A percentile compares a stretch with the other conserved stretches of the same genome.
phyloP scores from a whole-genome alignment of 805 yeast species.

The Blastobotrys terrestris region DNA sequence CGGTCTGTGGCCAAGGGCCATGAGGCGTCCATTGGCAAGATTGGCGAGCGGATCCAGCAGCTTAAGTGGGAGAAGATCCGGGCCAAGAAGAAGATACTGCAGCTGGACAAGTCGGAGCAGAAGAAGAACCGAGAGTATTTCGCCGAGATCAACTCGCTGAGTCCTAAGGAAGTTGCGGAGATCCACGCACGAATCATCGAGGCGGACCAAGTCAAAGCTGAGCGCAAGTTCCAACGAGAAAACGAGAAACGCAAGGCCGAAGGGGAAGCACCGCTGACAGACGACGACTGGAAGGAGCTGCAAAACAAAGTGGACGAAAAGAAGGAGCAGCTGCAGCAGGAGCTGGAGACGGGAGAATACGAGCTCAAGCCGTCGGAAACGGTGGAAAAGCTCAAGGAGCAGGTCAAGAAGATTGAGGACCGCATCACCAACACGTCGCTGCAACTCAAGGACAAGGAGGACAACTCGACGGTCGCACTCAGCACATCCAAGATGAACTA shows the following conservation, averaged over 20 bases:
- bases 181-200: conserved; percentile 57
- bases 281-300: conserved; percentile 53
- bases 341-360: conserved; percentile 48
- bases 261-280: conserved; percentile 45
- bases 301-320: conserved; percentile 44
- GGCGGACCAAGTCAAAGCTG: conserved; percentile 57
- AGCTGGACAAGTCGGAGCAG: conserved; percentile 48
- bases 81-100: conserved; percentile 61
- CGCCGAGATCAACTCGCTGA: conserved; percentile 59
- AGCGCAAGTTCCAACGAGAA: conserved; percentile 65
- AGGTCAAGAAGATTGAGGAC: conserved; percentile 64
- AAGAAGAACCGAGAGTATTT: conserved; percentile 53
- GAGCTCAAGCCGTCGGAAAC: conserved; percentile 46
- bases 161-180: conserved; percentile 54
- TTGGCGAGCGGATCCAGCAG: conserved; percentile 70
- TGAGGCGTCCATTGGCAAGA: conserved; percentile 72
- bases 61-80: conserved; percentile 79
- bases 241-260: conserved; percentile 65
- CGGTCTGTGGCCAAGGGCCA: conserved; percentile 84
- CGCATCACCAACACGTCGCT: conserved; percentile 62
- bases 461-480: conserved; percentile 85
- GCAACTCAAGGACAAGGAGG: conserved; percentile 87
- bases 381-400: conserved; percentile 65
- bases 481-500: conserved; percentile 93
- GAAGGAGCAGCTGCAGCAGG: conserved; percentile 40